Percentiles rank a stretch among this genome's conserved stretches.
phyloP scores from a whole-genome alignment of 2,329 filamentous ascomycete genomes.

The Neospermospora avenae region DNA sequence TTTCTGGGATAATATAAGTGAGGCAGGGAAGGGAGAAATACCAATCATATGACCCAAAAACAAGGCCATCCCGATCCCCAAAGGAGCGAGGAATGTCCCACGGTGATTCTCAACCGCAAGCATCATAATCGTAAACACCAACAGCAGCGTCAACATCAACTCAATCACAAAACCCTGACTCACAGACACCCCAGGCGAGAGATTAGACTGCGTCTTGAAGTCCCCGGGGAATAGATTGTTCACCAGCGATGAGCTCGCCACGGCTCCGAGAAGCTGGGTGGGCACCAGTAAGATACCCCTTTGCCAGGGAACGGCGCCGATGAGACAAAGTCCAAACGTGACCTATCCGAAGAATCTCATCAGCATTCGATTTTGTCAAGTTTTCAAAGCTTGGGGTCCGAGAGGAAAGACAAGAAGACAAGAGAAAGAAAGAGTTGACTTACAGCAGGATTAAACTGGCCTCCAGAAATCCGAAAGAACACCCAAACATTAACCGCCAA shows the following conservation, averaged over 20 bases:
- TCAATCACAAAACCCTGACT: constrained; percentile 47
- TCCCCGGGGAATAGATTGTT: constrained; percentile 41
- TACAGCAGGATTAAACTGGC: constrained; percentile 37
- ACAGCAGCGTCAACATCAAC: constrained; percentile 43
- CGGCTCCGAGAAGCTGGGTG: constrained; percentile 32
- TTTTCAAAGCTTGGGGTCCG: too few species aligned
- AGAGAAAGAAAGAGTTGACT: background rate
- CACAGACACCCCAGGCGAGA: constrained; percentile 38
- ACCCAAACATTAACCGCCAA: constrained; percentile 53
- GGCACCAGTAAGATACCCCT: constrained; percentile 33
- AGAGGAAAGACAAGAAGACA: too few species aligned
- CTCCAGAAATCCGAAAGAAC: constrained; percentile 50
- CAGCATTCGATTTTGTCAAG: background rate
- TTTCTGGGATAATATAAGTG: too few species aligned
- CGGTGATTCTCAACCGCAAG: constrained; percentile 69
- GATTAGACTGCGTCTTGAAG: constrained; percentile 41
- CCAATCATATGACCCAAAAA: constrained; percentile 48
- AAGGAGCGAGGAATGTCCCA: constrained; percentile 65
- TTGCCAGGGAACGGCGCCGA: constrained; percentile 31
- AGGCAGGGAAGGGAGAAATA: background rate
- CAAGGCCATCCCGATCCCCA: constrained; percentile 68
- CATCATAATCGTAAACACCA: constrained; percentile 48
- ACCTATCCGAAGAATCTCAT: constrained; percentile 29
- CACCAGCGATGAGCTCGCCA: constrained; percentile 39
- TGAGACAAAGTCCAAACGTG: constrained; percentile 36